Percentiles rank a stretch among this genome's conserved stretches.
phyloP scores from a whole-genome alignment of 805 yeast species.

The Wickerhamiella bombiphila region DNA sequence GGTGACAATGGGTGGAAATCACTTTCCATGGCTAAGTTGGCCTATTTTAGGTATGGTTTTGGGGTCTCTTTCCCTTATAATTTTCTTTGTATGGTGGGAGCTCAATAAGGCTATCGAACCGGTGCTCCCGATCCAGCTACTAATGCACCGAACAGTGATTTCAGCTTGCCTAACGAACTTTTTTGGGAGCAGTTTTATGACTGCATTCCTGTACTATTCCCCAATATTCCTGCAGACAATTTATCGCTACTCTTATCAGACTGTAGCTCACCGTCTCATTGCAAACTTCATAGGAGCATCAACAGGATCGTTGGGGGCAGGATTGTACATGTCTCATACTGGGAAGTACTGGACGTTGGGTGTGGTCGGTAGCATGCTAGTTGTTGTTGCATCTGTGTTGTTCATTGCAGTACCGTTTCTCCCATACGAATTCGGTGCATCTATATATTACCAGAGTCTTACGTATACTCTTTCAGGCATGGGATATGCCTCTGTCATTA shows the following conservation, averaged over 20 bases:
- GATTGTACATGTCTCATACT: conserved; percentile 49
- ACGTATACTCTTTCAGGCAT: conserved; percentile 37
- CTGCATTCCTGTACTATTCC: conserved; percentile 47
- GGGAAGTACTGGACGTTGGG: conserved; percentile 46
- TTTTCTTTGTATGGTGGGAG: conserved; percentile 39
- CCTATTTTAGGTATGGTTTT: conserved; percentile 26
- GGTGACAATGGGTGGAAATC: conserved; percentile 52
- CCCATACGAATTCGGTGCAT: conserved; percentile 41
- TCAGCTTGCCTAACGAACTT: conserved; percentile 55
- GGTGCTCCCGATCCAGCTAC: conserved; percentile 46
- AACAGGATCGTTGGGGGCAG: conserved; percentile 50
- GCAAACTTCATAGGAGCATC: conserved; percentile 54
- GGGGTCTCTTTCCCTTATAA: conserved; percentile 24
- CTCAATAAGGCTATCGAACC: conserved; percentile 43
- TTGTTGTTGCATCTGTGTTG: conserved; percentile 35
- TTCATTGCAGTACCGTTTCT: conserved; percentile 24
- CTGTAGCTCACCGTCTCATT: conserved; percentile 42
- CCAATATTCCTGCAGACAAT: conserved; percentile 66
- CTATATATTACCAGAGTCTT: conserved; percentile 34
- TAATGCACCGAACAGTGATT: conserved; percentile 44
- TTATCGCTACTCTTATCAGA: conserved; percentile 52
- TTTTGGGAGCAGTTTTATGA: conserved; percentile 56
- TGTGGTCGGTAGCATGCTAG: conserved; percentile 28
- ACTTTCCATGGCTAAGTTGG: conserved; percentile 32
- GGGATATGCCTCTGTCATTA: conserved; percentile 52